Evolutionary conservation across 2,329 filamentous ascomycete species (phyloP), one percentile per base, ranked within the genome.

Genomic region (Exutisphaerella laricina): DNA sequence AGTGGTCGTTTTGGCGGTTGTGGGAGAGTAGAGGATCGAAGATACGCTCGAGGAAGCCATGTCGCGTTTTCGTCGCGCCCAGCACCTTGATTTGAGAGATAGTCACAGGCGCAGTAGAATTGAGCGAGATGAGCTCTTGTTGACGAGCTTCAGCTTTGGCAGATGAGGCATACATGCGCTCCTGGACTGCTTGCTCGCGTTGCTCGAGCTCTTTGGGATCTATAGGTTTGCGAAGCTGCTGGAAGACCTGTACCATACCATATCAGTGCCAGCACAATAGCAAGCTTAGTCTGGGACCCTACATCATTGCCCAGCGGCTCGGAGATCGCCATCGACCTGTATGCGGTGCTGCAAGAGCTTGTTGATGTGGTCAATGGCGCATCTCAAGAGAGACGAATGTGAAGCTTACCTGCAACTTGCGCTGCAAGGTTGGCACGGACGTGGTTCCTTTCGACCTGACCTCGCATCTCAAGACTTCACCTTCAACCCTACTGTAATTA

Each of bases 21-120:
- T 77, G 78, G 58, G 78, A 79, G 38, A 97, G 71, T 6, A 96
- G 67, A 5, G 90, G 88, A 43, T 80, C 70, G 65, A 97, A 81
- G 45, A 96, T 73, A 25, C 81, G 80, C 62, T 94, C 78, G 41
- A 98, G 80, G 65, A 98, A 96, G 50, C 77, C 74, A 56, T 78
- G 78, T 51, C 92, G 80, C n/a, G 90, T 95, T 61, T 92, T 82
- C 48, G 77, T 76, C 32, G 87, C 88, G 61, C 88, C 85, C 49
- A 94, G 79, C 48, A 98, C 74, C 56, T 85, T 80, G 61, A 98
- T 78, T 32, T 87, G 85, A 56, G 86, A 86, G 62, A 98, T 83
- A 10, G 88, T 87, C 57, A 92, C 86, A 29, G 92, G 90, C 45
- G 92, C 79, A 31, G 86, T 86, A 53, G 84, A 83, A 65, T 97